Percentiles rank a stretch among this genome's conserved stretches.
phyloP scores from a whole-genome alignment of 2,329 filamentous ascomycete genomes.

The Cylindrodendrum hubeiense region DNA sequence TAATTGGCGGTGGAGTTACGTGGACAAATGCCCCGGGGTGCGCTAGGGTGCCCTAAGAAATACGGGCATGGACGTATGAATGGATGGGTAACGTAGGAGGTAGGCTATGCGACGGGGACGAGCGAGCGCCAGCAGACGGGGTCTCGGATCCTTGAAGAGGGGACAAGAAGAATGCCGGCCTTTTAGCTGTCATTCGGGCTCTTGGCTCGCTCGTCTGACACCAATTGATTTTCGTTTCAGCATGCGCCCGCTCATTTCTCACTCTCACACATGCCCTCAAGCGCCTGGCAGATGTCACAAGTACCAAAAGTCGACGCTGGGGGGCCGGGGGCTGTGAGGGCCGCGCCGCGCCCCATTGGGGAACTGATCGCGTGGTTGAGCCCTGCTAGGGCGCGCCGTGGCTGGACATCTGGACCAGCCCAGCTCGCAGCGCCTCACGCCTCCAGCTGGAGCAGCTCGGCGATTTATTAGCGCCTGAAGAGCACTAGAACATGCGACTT shows the following conservation, averaged over 20 bases:
- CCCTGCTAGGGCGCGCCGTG: constrained; percentile 1
- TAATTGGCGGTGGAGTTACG: not conserved
- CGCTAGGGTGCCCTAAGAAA: too few species aligned
- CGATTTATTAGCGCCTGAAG: not conserved
- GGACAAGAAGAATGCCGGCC: not conserved
- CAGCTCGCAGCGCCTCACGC: not conserved
- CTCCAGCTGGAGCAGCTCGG: not conserved
- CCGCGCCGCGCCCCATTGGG: constrained; percentile 31
- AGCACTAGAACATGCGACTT: not conserved
- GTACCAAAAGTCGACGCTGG: constrained; percentile 28
- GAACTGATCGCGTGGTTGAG: constrained; percentile 44
- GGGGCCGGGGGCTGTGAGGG: constrained; percentile 11
- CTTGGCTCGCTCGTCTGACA: not conserved
- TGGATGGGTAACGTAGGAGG: too few species aligned
- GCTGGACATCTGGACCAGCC: constrained; percentile 6
- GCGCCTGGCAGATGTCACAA: not conserved
- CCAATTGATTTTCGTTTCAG: constrained; percentile 24
- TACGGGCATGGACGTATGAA: not conserved
- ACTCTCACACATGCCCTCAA: not conserved
- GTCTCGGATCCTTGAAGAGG: not conserved
- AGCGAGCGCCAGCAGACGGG: too few species aligned
- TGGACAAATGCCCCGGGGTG: not conserved
- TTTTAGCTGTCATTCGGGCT: not conserved
- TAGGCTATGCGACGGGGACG: too few species aligned
- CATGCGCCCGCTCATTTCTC: constrained; percentile 33